Evolutionary conservation across 208 protist genomes (phyloP).

Genomic region (Crithidia thermophila): DNA sequence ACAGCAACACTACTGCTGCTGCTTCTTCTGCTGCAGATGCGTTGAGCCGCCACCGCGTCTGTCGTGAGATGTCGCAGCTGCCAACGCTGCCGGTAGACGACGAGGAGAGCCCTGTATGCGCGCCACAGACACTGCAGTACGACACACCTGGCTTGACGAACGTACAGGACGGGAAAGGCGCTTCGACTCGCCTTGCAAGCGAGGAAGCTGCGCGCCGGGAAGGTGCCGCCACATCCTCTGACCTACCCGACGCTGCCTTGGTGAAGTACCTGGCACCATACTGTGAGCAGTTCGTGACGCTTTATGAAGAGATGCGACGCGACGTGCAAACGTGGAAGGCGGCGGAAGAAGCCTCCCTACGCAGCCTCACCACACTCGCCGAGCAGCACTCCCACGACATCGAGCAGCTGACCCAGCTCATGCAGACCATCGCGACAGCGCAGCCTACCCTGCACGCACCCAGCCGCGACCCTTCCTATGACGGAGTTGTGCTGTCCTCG

Average conservation of each 20-base stretch:
- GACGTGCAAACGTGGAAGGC: slow-evolving; percentile 18
- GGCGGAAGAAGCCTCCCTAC: slow-evolving; percentile 14
- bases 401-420: slow-evolving; percentile 3
- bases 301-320: slow-evolving; percentile 16
- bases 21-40: not conserved
- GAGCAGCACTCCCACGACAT: slow-evolving; percentile 27
- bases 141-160: not conserved
- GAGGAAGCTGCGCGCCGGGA: not conserved
- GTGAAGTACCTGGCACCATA: slow-evolving; percentile 20
- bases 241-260: not conserved
- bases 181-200: too few species aligned
- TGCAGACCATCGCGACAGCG: slow-evolving; percentile 18
- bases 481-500: not conserved
- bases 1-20: not conserved
- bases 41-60: too few species aligned
- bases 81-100: too few species aligned
- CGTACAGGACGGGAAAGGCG: not conserved
- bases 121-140: slow-evolving; percentile 11
- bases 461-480: not conserved
- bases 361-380: slow-evolving; percentile 7
- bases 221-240: not conserved
- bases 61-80: too few species aligned
- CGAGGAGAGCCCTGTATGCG: slow-evolving; percentile 2
- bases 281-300: slow-evolving; percentile 17
- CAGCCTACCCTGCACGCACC: too few species aligned